Conservation (phyloP, 1,139 yeast species). For the Magnusiomyces magnusii region DNA sequence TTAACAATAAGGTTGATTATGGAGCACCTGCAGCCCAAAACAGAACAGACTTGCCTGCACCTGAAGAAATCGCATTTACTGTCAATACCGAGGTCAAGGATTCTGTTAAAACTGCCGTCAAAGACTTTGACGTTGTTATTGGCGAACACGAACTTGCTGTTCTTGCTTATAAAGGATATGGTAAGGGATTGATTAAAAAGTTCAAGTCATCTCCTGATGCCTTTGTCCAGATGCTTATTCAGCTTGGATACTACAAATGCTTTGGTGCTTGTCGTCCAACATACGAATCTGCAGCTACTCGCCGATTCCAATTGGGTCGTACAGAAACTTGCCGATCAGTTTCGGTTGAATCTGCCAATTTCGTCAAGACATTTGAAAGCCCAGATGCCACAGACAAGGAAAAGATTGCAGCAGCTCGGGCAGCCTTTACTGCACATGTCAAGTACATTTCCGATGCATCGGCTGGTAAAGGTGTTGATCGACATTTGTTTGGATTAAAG, state of each 20-base stretch:
- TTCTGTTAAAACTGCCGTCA: slow-evolving; percentile 51
- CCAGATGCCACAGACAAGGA: slow-evolving; percentile 45
- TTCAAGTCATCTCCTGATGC: slow-evolving; percentile 78
- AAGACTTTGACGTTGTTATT: slow-evolving; percentile 44
- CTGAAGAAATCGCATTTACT: slow-evolving; percentile 39
- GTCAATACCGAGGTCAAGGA: slow-evolving; percentile 42
- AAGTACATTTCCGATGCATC: slow-evolving; percentile 69
- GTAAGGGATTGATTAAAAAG: slow-evolving; percentile 62
- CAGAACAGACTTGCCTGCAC: slow-evolving; percentile 26
- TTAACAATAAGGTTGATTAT: slow-evolving; percentile 39
- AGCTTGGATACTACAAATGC: slow-evolving; percentile 74
- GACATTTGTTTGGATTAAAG: slow-evolving; percentile 87
- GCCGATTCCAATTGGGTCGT: slow-evolving; percentile 83
- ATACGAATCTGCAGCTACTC: slow-evolving; percentile 92
- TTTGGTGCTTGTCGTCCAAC: slow-evolving; percentile 83
- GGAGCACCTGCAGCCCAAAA: slow-evolving; percentile 23
- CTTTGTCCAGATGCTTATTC: slow-evolving; percentile 69
- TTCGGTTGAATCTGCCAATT: slow-evolving; percentile 59
- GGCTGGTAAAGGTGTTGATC: slow-evolving; percentile 84
- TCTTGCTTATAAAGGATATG: slow-evolving; percentile 37
- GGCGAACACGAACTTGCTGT: slow-evolving; percentile 39
- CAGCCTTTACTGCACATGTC: slow-evolving; percentile 70
- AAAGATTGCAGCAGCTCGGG: slow-evolving; percentile 62
- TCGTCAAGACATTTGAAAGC: slow-evolving; percentile 71
- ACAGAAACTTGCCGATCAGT: slow-evolving; percentile 95